Base-by-base conservation (phyloP, 2,329 filamentous ascomycete species). In the Myrmaecium sp. region DNA sequence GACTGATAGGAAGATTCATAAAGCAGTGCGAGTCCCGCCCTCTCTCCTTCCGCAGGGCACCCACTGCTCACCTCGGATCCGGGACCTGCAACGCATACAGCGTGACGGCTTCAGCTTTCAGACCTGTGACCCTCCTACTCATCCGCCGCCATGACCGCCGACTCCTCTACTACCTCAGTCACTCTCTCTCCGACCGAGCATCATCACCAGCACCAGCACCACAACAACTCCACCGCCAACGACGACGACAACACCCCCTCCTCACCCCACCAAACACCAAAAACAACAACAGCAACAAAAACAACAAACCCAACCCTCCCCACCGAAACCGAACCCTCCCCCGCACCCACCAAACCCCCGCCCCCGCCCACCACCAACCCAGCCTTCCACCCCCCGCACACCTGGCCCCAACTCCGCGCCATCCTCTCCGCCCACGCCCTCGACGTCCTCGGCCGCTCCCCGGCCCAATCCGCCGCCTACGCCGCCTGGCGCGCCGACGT, bases 391-490 rank as follows among this genome's bases (percentile, higher is more conserved):
- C 42, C 39, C 12, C 40, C 49, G 2, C 49, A 52, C 32, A 42
- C 42, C 1, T 52, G 49, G 49, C 28, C 39, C 7, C 35, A 47
- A 15, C 31, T 52, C n/a, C 34, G 33, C 17, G 19, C 36, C 6
- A 37, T 51, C 5, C 47, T 52, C 27, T 51, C 52, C 11, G 51
- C 54, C 19, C 64, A 68, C 39, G 54, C 60, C 31, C 64, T 74
- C 29, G 60, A 62, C 32, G 48, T 60, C 17, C 52, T 74, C 7
- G 69, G 65, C 41, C 63, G 69, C 36, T 62, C 59, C 44, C 69
- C 69, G 13, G 68, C 63, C 33, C 61, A 69, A 36, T 52, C 72
- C 10, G 55, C 57, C 41, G 60, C 62, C 28, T 74, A 74, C 40
- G 55, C 72, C n/a, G 54, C 56, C 17, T 74, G 69, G 68, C 62